Conservation (phyloP, 306 rosid genomes). For the Cicer judaicum region DNA sequence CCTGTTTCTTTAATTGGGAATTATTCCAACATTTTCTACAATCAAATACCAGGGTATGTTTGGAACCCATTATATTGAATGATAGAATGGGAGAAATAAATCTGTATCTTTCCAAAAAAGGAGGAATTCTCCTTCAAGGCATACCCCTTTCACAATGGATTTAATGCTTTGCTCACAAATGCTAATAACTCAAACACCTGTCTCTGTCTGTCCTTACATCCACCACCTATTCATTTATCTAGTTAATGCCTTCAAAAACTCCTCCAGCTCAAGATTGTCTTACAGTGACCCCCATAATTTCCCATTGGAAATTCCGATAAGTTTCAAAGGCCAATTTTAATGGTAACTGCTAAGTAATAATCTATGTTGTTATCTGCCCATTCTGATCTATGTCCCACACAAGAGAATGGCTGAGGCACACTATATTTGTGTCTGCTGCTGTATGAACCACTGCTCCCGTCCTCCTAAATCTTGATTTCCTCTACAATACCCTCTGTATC, state of each 20-base stretch:
- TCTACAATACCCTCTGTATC: neutral
- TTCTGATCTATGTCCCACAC: neutral
- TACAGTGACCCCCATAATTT: neutral
- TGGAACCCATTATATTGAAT: neutral
- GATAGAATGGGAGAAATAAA: neutral
- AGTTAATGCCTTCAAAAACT: neutral
- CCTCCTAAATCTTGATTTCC: neutral
- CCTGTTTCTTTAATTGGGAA: constrained; percentile 9
- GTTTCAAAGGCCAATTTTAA: neutral
- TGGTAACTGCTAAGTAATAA: neutral
- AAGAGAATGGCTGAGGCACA: constrained; percentile 2
- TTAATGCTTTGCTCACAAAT: neutral
- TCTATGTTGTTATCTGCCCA: neutral
- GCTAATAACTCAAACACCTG: neutral
- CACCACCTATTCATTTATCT: neutral
- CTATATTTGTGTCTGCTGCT: neutral
- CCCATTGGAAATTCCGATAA: neutral
- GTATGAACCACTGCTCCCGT: neutral
- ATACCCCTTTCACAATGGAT: neutral
- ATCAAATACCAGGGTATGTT: constrained; percentile 7
- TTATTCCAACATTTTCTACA: neutral
- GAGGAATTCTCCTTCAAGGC: neutral
- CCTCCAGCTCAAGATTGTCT: neutral
- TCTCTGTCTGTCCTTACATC: too few species aligned
- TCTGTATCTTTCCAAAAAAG: neutral